phyloP scores from a whole-genome alignment of 2,329 filamentous ascomycete genomes.

The Aspergillus ibericus region DNA sequence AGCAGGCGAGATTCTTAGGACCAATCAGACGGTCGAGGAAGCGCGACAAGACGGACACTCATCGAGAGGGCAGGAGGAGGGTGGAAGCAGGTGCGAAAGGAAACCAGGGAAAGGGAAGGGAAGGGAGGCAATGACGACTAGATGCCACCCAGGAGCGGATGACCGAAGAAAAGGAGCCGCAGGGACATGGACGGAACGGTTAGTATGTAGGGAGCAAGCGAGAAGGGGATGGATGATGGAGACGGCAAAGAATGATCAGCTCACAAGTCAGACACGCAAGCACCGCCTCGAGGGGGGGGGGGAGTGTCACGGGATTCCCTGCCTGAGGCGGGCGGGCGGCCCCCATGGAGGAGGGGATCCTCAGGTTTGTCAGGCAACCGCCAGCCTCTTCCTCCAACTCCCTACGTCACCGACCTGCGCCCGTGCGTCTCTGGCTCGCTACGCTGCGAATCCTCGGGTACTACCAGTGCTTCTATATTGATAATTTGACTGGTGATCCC shows the following conservation, averaged over 20 bases:
- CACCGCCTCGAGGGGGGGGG: background rate
- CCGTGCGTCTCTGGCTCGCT: background rate
- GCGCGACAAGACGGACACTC: conserved; percentile 30
- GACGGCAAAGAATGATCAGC: conserved; percentile 1
- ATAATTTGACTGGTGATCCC: too few relatives aligned
- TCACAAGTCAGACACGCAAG: background rate
- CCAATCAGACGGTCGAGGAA: conserved; percentile 36
- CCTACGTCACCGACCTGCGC: background rate
- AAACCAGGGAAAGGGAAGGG: conserved; percentile 3
- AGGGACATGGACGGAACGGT: background rate
- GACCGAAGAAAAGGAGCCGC: conserved; percentile 2
- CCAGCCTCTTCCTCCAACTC: background rate
- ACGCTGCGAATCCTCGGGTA: too few relatives aligned
- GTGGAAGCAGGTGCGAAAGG: background rate
- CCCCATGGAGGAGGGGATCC: background rate
- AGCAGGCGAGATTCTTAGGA: conserved; percentile 23
- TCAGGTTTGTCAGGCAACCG: background rate
- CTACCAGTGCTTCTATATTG: too few relatives aligned
- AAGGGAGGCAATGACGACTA: conserved; percentile 8
- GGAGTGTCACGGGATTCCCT: background rate
- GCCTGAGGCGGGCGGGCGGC: background rate
- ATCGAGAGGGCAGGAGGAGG: conserved; percentile 34
- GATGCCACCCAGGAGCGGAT: conserved; percentile 1
- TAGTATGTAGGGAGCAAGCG: background rate
- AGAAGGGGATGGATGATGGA: conserved; percentile 7